A percentile compares a stretch with the other conserved stretches of the same genome.
Evolutionary conservation across 495 filamentous ascomycete species (phyloP).

Genomic region (Xylaria venustula): DNA sequence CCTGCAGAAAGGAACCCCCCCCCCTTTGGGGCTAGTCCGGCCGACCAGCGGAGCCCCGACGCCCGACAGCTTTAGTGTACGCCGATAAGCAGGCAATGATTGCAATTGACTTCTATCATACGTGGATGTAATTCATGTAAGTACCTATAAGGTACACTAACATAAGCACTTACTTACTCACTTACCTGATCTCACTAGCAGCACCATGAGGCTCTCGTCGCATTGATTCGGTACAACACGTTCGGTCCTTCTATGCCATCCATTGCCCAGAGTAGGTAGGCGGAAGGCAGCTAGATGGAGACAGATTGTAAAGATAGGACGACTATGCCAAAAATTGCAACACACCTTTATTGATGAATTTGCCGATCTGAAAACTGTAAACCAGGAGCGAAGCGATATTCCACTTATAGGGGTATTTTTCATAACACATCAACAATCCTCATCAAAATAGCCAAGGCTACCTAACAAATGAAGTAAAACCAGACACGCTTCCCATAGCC

Average conservation of each 20-base stretch:
- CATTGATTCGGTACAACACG: too few species aligned
- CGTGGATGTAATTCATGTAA: too few species aligned
- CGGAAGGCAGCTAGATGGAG: neutral
- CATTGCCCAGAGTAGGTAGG: too few species aligned
- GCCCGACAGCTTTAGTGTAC: neutral
- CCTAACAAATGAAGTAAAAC: neutral
- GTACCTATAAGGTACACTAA: too few species aligned
- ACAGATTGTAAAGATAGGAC: neutral
- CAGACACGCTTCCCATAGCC: neutral
- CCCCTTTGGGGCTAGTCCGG: slow-evolving; percentile 8
- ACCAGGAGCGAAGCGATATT: neutral
- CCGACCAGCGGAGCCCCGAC: slow-evolving; percentile 14
- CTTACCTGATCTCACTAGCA: too few species aligned
- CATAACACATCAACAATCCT: slow-evolving; percentile 5
- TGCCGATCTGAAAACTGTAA: neutral
- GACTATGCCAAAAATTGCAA: neutral
- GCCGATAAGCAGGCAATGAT: too few species aligned
- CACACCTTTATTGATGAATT: slow-evolving; percentile 9
- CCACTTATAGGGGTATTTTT: slow-evolving; percentile 2
- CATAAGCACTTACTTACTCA: too few species aligned
- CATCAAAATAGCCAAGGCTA: neutral
- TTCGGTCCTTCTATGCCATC: too few species aligned
- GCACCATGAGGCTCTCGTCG: too few species aligned
- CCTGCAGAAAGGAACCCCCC: neutral
- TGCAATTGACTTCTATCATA: too few species aligned